These are phyloP conservation scores for Cyathus striatus DNA, from an alignment of 768 basidiomycete species.

Conservation along the genomic window DNA sequence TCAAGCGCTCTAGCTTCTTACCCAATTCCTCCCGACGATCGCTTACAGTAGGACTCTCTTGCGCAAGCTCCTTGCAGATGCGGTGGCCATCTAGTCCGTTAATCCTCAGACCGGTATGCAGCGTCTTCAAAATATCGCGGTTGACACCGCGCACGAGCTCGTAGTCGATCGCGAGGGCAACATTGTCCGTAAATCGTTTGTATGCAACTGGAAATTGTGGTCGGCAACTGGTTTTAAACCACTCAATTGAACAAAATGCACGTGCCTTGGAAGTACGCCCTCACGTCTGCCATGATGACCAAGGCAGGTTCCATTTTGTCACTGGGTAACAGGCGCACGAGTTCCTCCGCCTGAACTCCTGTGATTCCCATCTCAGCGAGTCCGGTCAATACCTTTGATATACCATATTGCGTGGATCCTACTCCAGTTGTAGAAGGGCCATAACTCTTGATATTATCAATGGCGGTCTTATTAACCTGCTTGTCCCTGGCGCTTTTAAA, in stretches of 20 bases:
- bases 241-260: background rate
- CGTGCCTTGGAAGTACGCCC: conserved; percentile 72
- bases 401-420: too few species aligned
- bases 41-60: conserved; percentile 41
- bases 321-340: conserved; percentile 42
- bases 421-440: too few species aligned
- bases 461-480: conserved; percentile 9
- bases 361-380: conserved; percentile 34
- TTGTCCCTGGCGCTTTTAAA: conserved; percentile 32
- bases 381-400: conserved; percentile 24
- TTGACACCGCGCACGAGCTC: conserved; percentile 51
- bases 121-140: conserved; percentile 34
- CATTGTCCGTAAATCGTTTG: conserved; percentile 52
- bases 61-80: conserved; percentile 46
- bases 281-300: conserved; percentile 64
- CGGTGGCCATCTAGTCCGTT: conserved; percentile 38
- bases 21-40: conserved; percentile 39
- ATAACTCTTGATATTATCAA: conserved; percentile 20
- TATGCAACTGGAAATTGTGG: conserved; percentile 39
- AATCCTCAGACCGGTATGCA: conserved; percentile 47
- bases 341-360: conserved; percentile 32
- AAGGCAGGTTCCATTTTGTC: conserved; percentile 54
- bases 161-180: conserved; percentile 52
- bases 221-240: conserved; percentile 22
- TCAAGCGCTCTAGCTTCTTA: conserved; percentile 48